phyloP scores from a whole-genome alignment of 2,329 filamentous ascomycete species.

The Scedosporium boydii region DNA sequence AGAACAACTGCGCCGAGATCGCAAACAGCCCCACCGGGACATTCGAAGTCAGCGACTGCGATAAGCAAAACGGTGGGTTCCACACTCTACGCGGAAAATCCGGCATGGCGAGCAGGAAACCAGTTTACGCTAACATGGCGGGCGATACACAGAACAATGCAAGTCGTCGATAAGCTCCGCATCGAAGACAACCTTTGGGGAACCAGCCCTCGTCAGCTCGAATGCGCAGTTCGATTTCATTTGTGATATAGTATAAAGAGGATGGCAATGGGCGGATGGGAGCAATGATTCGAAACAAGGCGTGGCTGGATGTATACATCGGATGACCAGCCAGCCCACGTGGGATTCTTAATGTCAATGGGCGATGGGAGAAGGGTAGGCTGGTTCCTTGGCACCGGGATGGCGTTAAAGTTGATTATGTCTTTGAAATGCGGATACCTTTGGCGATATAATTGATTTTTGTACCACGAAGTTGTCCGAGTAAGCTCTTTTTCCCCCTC shows the following conservation, averaged over 20 bases:
- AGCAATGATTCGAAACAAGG: background rate
- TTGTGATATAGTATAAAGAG: conserved; percentile 26
- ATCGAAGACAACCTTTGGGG: conserved; percentile 12
- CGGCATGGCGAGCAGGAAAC: background rate
- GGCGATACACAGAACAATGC: conserved; percentile 24
- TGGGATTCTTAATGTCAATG: background rate
- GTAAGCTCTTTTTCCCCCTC: too few relatives aligned
- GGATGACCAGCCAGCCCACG: background rate
- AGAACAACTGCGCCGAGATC: conserved; percentile 33
- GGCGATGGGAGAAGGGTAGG: background rate
- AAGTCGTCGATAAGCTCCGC: conserved; percentile 16
- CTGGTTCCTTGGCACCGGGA: background rate
- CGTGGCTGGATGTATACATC: background rate
- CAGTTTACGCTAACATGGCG: background rate
- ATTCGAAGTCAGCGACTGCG: conserved; percentile 33
- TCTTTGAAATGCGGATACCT: conserved; percentile 2
- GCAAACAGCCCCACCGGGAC: conserved; percentile 25
- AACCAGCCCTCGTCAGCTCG: conserved; percentile 24
- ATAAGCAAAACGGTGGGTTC: conserved; percentile 33
- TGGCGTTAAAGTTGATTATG: conserved; percentile 1
- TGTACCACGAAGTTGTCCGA: background rate
- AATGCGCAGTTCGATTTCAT: conserved; percentile 36
- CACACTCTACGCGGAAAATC: background rate
- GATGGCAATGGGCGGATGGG: background rate
- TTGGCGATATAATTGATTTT: background rate